Percentiles rank a stretch among this genome's conserved stretches.
These are phyloP conservation scores for Albatrellus ellisii DNA, from an alignment of 768 basidiomycete species.

Conservation along the genomic window DNA sequence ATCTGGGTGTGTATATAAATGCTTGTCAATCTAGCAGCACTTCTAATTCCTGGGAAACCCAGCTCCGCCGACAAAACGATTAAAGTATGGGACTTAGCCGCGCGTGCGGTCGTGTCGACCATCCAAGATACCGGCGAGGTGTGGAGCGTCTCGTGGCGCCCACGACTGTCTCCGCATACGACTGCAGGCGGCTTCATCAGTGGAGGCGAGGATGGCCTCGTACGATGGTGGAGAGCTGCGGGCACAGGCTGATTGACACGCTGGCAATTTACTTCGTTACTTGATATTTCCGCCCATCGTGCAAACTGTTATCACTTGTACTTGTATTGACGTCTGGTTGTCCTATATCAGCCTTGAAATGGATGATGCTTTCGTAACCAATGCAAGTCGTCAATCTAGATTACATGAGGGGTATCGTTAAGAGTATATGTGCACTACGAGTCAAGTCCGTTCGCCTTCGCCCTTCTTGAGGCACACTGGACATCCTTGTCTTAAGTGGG, in stretches of 20 bases:
- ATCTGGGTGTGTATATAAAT: conserved; percentile 52
- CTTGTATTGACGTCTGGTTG: too few relatives aligned
- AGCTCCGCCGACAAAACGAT: conserved; percentile 80
- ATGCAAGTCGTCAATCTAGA: too few relatives aligned
- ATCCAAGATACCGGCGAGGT: conserved; percentile 71
- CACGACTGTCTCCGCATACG: conserved; percentile 35
- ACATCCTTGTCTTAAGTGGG: conserved; percentile 53
- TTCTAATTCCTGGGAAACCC: conserved; percentile 4
- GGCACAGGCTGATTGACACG: conserved; percentile 32
- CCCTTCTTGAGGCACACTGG: conserved; percentile 59
- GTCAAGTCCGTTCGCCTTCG: conserved; percentile 30
- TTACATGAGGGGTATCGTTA: too few relatives aligned
- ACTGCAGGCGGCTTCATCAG: conserved; percentile 57
- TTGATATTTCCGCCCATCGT: too few relatives aligned
- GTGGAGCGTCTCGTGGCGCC: conserved; percentile 76
- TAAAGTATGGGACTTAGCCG: conserved; percentile 77
- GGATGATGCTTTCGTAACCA: too few relatives aligned
- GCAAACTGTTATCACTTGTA: too few relatives aligned
- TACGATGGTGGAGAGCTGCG: conserved; percentile 70
- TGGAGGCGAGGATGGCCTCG: conserved; percentile 62
- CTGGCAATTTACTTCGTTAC: too few relatives aligned
- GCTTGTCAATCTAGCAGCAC: background rate
- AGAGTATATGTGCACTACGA: too few relatives aligned
- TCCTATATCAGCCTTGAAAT: too few relatives aligned
- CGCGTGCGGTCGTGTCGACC: conserved; percentile 64